Evolutionary conservation across 805 yeast genomes (phyloP).

Genomic region (Wickerhamiella hasegawae): DNA sequence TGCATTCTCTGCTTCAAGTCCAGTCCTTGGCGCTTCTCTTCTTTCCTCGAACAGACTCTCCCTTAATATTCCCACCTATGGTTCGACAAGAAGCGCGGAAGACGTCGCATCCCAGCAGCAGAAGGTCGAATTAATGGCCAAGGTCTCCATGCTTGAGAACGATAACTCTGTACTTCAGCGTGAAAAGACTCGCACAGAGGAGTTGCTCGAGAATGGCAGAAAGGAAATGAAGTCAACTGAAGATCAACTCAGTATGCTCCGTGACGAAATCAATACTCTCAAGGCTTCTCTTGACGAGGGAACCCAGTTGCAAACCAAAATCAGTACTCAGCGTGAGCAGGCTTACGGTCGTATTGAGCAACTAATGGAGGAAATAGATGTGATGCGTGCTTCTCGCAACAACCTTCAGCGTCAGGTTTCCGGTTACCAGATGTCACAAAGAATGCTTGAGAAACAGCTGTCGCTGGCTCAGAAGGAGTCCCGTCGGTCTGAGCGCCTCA

Average conservation of each 20-base stretch:
- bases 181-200: constrained; percentile 6
- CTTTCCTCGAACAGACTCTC: too few species aligned
- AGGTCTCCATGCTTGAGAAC: constrained; percentile 11
- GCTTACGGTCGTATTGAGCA: constrained; percentile 6
- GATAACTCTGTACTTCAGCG: constrained; percentile 9
- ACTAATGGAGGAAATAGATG: constrained; percentile 13
- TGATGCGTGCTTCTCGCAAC: constrained; percentile 13
- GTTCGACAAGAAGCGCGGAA: too few species aligned
- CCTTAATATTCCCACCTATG: too few species aligned
- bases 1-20: too few species aligned
- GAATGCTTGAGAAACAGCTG: constrained; percentile 15
- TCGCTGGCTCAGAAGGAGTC: constrained; percentile 13
- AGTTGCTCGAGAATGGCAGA: not conserved
- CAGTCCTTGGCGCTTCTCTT: too few species aligned
- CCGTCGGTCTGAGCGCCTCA: constrained; percentile 12
- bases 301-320: too few species aligned
- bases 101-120: too few species aligned
- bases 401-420: constrained; percentile 18
- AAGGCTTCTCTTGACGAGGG: too few species aligned
- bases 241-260: too few species aligned
- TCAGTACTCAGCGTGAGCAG: constrained; percentile 6
- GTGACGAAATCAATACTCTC: too few species aligned
- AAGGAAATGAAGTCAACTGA: constrained; percentile 3
- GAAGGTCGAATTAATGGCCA: constrained; percentile 11
- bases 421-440: constrained; percentile 16